A percentile compares a stretch with the other conserved stretches of the same genome.
Evolutionary conservation across 2,329 filamentous ascomycete species (phyloP).

Genomic region (Ceratocystis huliohia): DNA sequence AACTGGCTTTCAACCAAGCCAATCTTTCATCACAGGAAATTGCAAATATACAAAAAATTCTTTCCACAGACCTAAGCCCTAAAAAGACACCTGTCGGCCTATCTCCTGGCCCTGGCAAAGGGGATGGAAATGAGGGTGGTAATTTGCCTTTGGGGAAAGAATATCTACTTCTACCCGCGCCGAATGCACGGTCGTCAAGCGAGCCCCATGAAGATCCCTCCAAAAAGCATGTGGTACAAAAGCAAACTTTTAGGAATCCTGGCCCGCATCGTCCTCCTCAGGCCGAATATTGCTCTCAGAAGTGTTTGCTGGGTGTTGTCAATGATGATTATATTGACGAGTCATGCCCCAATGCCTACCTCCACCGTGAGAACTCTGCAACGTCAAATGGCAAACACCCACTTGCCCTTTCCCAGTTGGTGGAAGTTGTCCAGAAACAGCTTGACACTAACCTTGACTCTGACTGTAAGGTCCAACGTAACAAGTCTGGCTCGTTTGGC

Average conservation of each 20-base stretch:
- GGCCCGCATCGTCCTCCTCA: neutral
- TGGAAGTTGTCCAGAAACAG: neutral
- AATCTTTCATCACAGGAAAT: neutral
- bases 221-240: neutral
- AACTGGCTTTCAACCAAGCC: neutral
- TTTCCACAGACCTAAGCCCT: neutral
- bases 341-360: neutral
- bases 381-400: neutral
- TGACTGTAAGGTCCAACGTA: neutral
- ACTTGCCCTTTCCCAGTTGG: neutral
- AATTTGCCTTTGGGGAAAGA: neutral
- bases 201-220: neutral
- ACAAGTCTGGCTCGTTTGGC: neutral
- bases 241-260: neutral
- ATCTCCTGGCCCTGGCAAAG: neutral
- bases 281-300: neutral
- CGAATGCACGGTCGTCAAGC: neutral
- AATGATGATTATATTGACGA: neutral
- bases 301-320: neutral
- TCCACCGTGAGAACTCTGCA: neutral
- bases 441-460: neutral
- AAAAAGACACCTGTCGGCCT: neutral
- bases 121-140: neutral
- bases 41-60: neutral
- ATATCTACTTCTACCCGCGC: neutral